A percentile compares a stretch with the other conserved stretches of the same genome.
Conservation (phyloP, 805 yeast genomes). For the Ascoidea tarda region DNA sequence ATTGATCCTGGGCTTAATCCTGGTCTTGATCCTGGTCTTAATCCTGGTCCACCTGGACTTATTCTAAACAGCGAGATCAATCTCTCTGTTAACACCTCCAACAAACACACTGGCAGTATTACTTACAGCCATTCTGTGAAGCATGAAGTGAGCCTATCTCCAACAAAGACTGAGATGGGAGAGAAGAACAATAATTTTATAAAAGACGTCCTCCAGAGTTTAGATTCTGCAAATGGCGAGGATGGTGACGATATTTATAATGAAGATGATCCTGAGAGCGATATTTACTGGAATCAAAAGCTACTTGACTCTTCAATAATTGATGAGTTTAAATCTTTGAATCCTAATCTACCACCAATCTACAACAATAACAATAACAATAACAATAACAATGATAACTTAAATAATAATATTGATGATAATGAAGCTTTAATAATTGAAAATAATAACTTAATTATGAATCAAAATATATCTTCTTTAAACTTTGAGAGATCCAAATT, state of each 20-base stretch:
- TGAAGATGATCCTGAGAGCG: neutral
- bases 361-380: too few species aligned
- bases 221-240: neutral
- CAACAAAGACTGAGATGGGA: neutral
- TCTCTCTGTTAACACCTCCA: neutral
- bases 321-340: too few species aligned
- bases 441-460: too few species aligned
- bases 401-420: too few species aligned
- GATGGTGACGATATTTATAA: neutral
- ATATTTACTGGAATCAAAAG: neutral
- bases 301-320: neutral
- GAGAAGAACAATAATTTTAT: neutral
- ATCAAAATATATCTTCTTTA: too few species aligned
- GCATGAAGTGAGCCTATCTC: neutral
- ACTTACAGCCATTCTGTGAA: neutral
- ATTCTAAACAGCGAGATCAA: too few species aligned
- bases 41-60: too few species aligned
- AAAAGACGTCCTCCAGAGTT: neutral
- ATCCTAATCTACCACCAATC: neutral
- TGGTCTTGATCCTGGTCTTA: too few species aligned
- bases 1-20: too few species aligned
- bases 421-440: too few species aligned
- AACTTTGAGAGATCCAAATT: too few species aligned
- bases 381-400: too few species aligned
- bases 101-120: neutral